Percentiles rank a stretch among this genome's conserved stretches.
These are phyloP conservation scores for Nematodospora valgi DNA, from an alignment of 805 yeast species.

Conservation along the genomic window DNA sequence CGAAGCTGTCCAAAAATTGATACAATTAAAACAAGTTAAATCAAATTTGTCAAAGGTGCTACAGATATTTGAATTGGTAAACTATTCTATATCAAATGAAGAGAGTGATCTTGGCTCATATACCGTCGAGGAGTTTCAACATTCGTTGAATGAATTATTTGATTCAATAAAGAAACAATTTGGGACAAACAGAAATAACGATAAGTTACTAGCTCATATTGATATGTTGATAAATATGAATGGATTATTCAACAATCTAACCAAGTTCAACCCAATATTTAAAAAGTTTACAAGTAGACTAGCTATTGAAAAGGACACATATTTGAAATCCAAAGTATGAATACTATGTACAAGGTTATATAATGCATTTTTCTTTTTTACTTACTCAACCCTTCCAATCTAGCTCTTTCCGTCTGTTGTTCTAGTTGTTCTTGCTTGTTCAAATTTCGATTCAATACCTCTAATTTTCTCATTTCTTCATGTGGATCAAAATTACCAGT, in stretches of 20 bases:
- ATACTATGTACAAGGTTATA: constrained; percentile 5
- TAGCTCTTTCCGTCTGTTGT: constrained; percentile 31
- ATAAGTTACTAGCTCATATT: constrained; percentile 32
- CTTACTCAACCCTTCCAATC: constrained; percentile 7
- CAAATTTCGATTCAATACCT: constrained; percentile 52
- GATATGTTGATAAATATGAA: constrained; percentile 46
- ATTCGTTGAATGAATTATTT: constrained; percentile 43
- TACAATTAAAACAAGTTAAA: constrained; percentile 44
- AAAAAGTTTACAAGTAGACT: constrained; percentile 39
- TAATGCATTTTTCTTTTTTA: background rate
- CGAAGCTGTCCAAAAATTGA: constrained; percentile 32
- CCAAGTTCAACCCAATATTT: constrained; percentile 49
- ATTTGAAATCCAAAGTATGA: background rate
- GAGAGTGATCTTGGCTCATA: constrained; percentile 9
- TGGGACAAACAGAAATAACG: constrained; percentile 23
- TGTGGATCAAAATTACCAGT: constrained; percentile 78
- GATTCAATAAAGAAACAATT: constrained; percentile 45
- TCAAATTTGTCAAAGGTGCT: constrained; percentile 45
- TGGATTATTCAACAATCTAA: constrained; percentile 52
- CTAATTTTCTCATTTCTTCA: constrained; percentile 75
- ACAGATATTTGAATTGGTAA: constrained; percentile 41
- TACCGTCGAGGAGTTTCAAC: constrained; percentile 17
- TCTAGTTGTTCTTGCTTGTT: constrained; percentile 24
- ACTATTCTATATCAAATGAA: constrained; percentile 9
- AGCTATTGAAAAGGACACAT: constrained; percentile 8